Evolutionary conservation across 2,329 filamentous ascomycete species (phyloP).

Genomic region (Amauroascus verrucosus): DNA sequence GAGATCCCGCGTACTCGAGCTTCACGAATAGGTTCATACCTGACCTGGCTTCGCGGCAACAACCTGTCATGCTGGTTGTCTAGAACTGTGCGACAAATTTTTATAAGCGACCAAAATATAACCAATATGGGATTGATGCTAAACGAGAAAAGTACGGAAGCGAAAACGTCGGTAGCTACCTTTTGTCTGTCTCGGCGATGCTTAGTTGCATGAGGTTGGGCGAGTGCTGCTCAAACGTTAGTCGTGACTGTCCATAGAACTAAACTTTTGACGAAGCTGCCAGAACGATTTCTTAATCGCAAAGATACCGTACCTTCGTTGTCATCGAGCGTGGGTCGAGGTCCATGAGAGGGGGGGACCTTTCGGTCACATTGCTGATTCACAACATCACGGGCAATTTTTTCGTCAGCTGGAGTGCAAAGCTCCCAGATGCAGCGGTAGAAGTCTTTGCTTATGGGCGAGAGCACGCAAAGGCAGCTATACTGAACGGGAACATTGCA

Average conservation of each 20-base stretch:
- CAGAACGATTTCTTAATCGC: background rate
- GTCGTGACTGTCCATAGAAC: background rate
- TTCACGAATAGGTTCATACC: background rate
- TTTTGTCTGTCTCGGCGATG: background rate
- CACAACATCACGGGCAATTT: background rate
- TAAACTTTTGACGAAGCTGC: background rate
- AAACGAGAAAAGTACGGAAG: background rate
- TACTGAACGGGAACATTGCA: slow-evolving; percentile 10
- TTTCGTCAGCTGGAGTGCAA: background rate
- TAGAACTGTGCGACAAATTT: background rate
- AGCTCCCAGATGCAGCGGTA: slow-evolving; percentile 1
- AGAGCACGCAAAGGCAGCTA: slow-evolving; percentile 8
- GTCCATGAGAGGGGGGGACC: background rate
- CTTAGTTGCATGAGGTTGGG: background rate
- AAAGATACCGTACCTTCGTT: slow-evolving; percentile 2
- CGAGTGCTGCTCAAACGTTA: background rate
- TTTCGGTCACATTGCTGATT: slow-evolving; percentile 4
- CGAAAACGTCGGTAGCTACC: slow-evolving; percentile 1
- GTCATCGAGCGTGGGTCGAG: background rate
- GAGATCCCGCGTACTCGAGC: background rate
- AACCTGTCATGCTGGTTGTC: background rate
- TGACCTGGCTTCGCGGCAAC: background rate
- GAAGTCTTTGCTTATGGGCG: slow-evolving; percentile 7
- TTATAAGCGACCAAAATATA: background rate
- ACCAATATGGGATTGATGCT: background rate